phyloP scores from a whole-genome alignment of 1,139 yeast genomes.

The Debaryomyces robertsiae region DNA sequence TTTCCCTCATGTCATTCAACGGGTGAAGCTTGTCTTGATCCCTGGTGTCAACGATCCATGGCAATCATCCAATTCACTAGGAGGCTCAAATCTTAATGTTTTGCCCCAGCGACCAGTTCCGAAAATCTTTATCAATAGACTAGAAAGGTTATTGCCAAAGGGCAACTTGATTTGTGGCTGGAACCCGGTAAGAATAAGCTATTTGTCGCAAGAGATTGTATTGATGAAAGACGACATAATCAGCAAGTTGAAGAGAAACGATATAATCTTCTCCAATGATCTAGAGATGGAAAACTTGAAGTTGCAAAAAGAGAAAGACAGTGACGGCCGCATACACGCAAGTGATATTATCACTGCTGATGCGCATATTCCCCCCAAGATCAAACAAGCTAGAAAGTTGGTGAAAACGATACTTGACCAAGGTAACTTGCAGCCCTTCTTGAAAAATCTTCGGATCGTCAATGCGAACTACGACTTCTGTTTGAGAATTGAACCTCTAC shows the following conservation, averaged over 20 bases:
- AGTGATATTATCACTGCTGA: constrained; percentile 22
- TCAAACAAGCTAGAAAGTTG: constrained; percentile 70
- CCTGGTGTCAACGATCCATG: constrained; percentile 96
- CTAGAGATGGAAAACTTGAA: constrained; percentile 32
- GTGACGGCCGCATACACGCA: constrained; percentile 15
- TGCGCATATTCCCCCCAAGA: constrained; percentile 36
- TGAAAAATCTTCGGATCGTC: constrained; percentile 59
- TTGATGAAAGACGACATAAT: constrained; percentile 73
- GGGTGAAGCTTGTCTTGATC: constrained; percentile 60
- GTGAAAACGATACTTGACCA: constrained; percentile 85
- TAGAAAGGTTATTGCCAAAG: constrained; percentile 63
- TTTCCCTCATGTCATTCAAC: constrained; percentile 33
- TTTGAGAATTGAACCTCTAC: constrained; percentile 75
- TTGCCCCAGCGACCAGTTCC: constrained; percentile 81
- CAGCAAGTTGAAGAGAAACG: constrained; percentile 69
- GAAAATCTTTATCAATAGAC: constrained; percentile 62
- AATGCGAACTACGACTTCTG: constrained; percentile 71
- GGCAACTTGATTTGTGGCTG: constrained; percentile 55
- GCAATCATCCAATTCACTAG: constrained; percentile 73
- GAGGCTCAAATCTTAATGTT: constrained; percentile 55
- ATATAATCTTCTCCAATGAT: constrained; percentile 55
- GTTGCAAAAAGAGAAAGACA: constrained; percentile 18
- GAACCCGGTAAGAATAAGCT: constrained; percentile 81
- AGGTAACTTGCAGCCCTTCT: constrained; percentile 83
- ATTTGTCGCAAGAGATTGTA: constrained; percentile 81